These are phyloP conservation scores for Piromyces sp. DNA, from an alignment of 192 early-diverging fungal species.

Conservation along the genomic window DNA sequence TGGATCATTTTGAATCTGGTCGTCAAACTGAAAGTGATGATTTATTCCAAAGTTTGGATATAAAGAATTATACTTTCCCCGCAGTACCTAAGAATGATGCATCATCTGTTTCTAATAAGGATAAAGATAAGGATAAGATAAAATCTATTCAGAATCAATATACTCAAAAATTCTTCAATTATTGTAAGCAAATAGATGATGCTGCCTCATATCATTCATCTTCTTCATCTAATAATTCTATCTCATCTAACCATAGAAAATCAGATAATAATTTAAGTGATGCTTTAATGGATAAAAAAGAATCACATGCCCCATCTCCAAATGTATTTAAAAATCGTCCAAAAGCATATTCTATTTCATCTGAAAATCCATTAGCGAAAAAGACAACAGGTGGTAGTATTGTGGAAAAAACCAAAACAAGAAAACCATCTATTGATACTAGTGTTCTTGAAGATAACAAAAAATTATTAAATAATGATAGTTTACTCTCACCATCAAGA, in stretches of 20 bases:
- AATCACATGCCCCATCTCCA: background rate
- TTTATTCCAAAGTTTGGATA: background rate
- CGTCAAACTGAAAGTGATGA: background rate
- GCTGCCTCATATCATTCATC: background rate
- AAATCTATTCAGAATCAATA: background rate
- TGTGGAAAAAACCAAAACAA: background rate
- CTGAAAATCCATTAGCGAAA: background rate
- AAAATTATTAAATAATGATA: background rate
- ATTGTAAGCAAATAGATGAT: background rate
- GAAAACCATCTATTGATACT: background rate
- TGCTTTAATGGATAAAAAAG: background rate
- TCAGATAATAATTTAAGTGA: background rate
- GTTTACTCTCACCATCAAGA: background rate
- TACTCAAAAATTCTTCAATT: background rate
- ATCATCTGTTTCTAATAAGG: background rate
- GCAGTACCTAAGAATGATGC: background rate
- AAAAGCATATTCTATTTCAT: background rate
- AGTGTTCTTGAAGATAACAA: background rate
- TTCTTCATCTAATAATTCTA: background rate
- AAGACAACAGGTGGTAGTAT: background rate
- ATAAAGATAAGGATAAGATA: background rate
- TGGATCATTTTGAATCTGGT: background rate
- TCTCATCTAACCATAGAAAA: background rate
- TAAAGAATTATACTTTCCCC: background rate
- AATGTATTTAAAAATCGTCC: background rate